These are phyloP conservation scores for Viola pubescens DNA, from an alignment of 441 rosid genomes.

Conservation along the genomic window DNA sequence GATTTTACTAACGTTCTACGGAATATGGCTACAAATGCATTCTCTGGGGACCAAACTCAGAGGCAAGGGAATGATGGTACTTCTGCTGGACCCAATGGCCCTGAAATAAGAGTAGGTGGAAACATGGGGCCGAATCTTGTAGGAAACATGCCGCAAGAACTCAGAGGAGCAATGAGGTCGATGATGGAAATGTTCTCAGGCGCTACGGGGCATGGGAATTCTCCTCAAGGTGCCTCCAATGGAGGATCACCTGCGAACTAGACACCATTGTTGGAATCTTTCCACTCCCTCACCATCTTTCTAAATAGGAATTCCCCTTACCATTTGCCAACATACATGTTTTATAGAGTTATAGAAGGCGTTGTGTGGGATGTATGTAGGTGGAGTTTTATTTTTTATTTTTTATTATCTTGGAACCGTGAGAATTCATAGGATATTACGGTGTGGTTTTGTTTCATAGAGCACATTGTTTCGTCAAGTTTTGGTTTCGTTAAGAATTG, in stretches of 20 bases:
- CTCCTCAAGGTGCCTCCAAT: slow-evolving; percentile 29
- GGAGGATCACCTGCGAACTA: slow-evolving; percentile 37
- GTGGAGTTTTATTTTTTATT: not conserved
- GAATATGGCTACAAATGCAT: slow-evolving; percentile 35
- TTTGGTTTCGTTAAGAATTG: too few relatives aligned
- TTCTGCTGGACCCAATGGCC: slow-evolving; percentile 24
- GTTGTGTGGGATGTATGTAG: not conserved
- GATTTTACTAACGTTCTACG: slow-evolving; percentile 40
- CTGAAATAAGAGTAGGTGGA: slow-evolving; percentile 38
- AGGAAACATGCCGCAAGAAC: slow-evolving; percentile 48
- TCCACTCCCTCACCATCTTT: not conserved
- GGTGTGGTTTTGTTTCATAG: too few relatives aligned
- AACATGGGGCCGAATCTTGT: slow-evolving; percentile 35
- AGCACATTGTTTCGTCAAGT: too few relatives aligned
- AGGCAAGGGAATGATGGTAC: slow-evolving; percentile 25
- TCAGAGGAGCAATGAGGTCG: slow-evolving; percentile 55
- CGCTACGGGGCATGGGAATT: slow-evolving; percentile 32
- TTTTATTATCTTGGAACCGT: too few relatives aligned
- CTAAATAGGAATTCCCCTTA: not conserved
- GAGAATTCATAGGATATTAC: too few relatives aligned
- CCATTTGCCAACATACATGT: not conserved
- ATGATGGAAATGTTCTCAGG: slow-evolving; percentile 69
- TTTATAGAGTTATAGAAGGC: not conserved
- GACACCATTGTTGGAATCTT: not conserved
- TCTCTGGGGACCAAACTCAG: slow-evolving; percentile 30